Evolutionary conservation across 257 asterid genomes (phyloP), one percentile per base, ranked within the genome.

Genomic region (Solanum bulbocastanum): DNA sequence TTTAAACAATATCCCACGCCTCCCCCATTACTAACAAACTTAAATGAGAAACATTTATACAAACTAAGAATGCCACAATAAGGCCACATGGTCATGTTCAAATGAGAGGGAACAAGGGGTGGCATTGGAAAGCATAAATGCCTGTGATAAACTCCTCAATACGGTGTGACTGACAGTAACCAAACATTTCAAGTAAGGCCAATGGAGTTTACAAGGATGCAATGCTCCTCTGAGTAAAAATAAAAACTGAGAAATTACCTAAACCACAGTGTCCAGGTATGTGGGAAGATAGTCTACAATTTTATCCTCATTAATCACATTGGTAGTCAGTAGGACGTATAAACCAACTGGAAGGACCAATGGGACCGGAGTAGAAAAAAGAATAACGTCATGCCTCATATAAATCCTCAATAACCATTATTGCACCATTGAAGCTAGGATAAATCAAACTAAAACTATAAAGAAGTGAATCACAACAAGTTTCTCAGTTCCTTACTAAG

Each of bases 1-100:
- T 95, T 90, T n/a, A 69, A 68, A 65, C 23, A 85, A 66, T 37
- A 33, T 23, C 37, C 87, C 75, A 40, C 69, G 42, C 83, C 52
- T 68, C 25, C 13, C 33, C 33, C 87, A 33, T 65, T 85, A 69
- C 78, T 35, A 83, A 42, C 25, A 85, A 66, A 85, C 68, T 68
- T n/a, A 76, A 76, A n/a, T 39, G 83, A 76, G 56, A 76, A 76
- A 39, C 83, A 76, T 76, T 49, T n/a, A 76, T 15, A 39, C 33
- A 76, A 76, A 39, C 58, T 74, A 76, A 39, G 36, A 76, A 76
- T 76, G 22, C 83, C 35, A 39, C 27, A 23, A 76, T 76, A 76
- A 76, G 58, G 35, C 20, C 33, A 39, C 35, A n/a, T 75, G 56
- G 13, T 11, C 58, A 39, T 39, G 49, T 76, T 76, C 35, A 76